Percentiles rank a stretch among this genome's conserved stretches.
Evolutionary conservation across 345 rosid genomes (phyloP).

Genomic region (Murraya koenigii): DNA sequence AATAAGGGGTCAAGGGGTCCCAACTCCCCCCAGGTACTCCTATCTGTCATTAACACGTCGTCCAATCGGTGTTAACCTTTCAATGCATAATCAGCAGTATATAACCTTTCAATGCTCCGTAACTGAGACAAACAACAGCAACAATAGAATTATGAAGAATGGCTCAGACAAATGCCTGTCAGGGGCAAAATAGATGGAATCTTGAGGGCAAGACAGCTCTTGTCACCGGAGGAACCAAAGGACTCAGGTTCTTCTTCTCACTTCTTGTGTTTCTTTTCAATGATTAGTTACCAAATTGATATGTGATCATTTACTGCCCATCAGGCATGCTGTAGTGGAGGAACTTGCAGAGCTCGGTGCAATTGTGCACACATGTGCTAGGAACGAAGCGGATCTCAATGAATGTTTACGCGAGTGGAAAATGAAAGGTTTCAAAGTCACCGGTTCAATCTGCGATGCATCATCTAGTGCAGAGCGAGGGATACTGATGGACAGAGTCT

Average conservation of each 20-base stretch:
- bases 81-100: too few relatives aligned
- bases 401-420: conserved; percentile 43
- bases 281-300: background rate
- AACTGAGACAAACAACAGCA: background rate
- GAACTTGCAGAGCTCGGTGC: conserved; percentile 53
- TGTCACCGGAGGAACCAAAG: conserved; percentile 68
- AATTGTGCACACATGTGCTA: conserved; percentile 28
- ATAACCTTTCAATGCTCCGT: too few relatives aligned
- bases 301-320: too few relatives aligned
- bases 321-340: conserved; percentile 49
- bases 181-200: background rate
- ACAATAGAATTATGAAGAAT: background rate
- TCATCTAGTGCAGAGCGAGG: conserved; percentile 37
- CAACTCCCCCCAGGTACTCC: too few relatives aligned
- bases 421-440: conserved; percentile 39
- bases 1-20: too few relatives aligned
- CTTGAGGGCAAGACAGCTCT: conserved; percentile 49
- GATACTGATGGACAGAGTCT: conserved; percentile 37
- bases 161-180: background rate
- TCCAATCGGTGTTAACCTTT: too few relatives aligned
- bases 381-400: conserved; percentile 30
- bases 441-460: conserved; percentile 52
- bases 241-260: conserved; percentile 46
- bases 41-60: too few relatives aligned
- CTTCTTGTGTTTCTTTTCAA: background rate